Conservation (phyloP, 805 yeast species). For the Candida tammaniensis region DNA sequence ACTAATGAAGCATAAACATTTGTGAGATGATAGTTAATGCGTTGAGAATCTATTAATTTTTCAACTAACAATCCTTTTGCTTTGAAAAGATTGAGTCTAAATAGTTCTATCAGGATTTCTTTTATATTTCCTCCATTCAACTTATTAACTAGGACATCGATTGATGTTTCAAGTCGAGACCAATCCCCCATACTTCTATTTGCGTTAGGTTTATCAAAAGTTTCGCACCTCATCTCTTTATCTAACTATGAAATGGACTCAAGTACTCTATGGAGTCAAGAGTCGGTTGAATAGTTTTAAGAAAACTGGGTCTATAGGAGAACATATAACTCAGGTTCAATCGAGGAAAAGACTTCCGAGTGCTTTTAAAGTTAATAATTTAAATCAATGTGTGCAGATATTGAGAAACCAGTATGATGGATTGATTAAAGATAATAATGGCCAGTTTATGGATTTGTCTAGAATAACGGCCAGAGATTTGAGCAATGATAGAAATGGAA, state of each 20-base stretch:
- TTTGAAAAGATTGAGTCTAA: conserved; percentile 55
- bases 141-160: conserved; percentile 49
- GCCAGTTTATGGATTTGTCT: conserved; percentile 22
- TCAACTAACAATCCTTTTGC: conserved; percentile 63
- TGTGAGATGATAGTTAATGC: conserved; percentile 36
- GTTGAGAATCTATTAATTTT: conserved; percentile 29
- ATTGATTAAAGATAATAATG: conserved; percentile 22
- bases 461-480: conserved; percentile 23
- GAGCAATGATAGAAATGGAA: conserved; percentile 15
- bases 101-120: conserved; percentile 46
- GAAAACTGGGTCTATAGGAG: too few relatives aligned
- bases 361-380: conserved; percentile 8
- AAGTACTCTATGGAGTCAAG: conserved; percentile 1
- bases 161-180: conserved; percentile 47
- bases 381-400: conserved; percentile 23
- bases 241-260: conserved; percentile 5
- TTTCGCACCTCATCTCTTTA: not conserved
- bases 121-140: conserved; percentile 47
- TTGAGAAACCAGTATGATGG: conserved; percentile 30
- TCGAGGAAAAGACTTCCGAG: conserved; percentile 1
- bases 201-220: conserved; percentile 6
- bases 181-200: conserved; percentile 31
- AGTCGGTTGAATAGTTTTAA: not conserved
- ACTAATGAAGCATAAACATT: conserved; percentile 56
- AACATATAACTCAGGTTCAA: too few relatives aligned